These are phyloP conservation scores for Eimeria falciformis DNA, from an alignment of 169 alveolate species.

Conservation along the genomic window DNA sequence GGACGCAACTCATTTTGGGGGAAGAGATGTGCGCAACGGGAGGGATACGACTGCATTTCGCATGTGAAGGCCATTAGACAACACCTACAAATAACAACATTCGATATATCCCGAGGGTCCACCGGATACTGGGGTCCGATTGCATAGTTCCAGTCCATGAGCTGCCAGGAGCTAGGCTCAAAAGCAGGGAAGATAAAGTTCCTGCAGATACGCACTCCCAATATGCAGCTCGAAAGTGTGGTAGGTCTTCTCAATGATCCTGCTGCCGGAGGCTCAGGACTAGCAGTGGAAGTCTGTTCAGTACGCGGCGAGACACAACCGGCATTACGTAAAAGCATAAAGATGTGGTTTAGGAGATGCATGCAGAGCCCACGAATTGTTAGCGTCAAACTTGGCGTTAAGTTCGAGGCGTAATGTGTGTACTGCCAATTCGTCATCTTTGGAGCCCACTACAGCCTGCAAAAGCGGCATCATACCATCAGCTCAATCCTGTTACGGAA, in stretches of 20 bases:
- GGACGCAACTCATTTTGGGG: too few relatives aligned
- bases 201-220: background rate
- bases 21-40: too few relatives aligned
- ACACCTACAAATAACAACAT: background rate
- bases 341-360: background rate
- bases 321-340: too few relatives aligned
- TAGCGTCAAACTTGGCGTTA: constrained; percentile 10
- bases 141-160: constrained; percentile 23
- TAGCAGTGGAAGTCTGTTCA: too few relatives aligned
- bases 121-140: constrained; percentile 24
- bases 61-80: background rate
- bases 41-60: background rate
- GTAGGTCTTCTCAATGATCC: too few relatives aligned
- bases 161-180: constrained; percentile 9
- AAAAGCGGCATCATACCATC: background rate
- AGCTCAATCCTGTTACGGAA: background rate
- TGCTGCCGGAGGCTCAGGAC: too few relatives aligned
- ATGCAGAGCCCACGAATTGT: background rate
- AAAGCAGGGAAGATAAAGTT: constrained; percentile 7
- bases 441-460: constrained; percentile 6
- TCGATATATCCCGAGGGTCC: constrained; percentile 20
- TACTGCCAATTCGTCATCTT: constrained; percentile 3
- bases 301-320: too few relatives aligned
- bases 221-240: too few relatives aligned
- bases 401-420: constrained; percentile 18